Evolutionary conservation across 163 green algal genomes (phyloP).

Genomic region (Botryococcus braunii): DNA sequence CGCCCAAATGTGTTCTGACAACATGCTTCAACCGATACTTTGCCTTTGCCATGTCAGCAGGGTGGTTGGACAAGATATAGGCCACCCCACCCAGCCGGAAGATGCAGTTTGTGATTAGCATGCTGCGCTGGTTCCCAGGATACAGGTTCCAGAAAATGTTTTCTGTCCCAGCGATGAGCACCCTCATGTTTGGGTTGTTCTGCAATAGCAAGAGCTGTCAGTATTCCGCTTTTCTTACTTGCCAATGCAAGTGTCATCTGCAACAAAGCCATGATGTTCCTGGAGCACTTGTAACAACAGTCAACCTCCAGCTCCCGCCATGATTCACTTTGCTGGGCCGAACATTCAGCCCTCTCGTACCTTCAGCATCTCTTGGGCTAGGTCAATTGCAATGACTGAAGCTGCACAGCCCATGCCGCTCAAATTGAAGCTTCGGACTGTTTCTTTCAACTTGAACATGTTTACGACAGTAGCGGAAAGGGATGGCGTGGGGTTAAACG

Average conservation of each 20-base stretch:
- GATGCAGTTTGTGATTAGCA: slow-evolving; percentile 21
- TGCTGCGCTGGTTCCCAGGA: slow-evolving; percentile 12
- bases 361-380: slow-evolving; percentile 11
- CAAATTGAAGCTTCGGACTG: slow-evolving; percentile 9
- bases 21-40: slow-evolving; percentile 82
- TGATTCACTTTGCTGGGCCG: neutral
- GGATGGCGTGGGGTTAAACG: slow-evolving; percentile 8
- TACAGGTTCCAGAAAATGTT: slow-evolving; percentile 16
- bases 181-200: slow-evolving; percentile 1
- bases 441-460: slow-evolving; percentile 12
- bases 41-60: slow-evolving; percentile 21
- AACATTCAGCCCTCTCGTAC: neutral
- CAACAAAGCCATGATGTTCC: neutral
- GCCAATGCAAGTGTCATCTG: neutral
- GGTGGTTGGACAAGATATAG: slow-evolving; percentile 18
- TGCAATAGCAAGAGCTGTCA: neutral
- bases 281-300: neutral
- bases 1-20: slow-evolving; percentile 86
- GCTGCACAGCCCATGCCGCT: slow-evolving; percentile 15
- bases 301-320: neutral
- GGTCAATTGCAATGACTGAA: slow-evolving; percentile 12
- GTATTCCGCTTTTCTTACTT: neutral
- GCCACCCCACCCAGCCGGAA: slow-evolving; percentile 17
- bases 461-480: slow-evolving; percentile 12
- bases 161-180: slow-evolving; percentile 8